Percentiles rank a stretch among this genome's conserved stretches.
These are phyloP conservation scores for Penicillium pancosmium DNA, from an alignment of 495 filamentous ascomycete species.

Conservation along the genomic window DNA sequence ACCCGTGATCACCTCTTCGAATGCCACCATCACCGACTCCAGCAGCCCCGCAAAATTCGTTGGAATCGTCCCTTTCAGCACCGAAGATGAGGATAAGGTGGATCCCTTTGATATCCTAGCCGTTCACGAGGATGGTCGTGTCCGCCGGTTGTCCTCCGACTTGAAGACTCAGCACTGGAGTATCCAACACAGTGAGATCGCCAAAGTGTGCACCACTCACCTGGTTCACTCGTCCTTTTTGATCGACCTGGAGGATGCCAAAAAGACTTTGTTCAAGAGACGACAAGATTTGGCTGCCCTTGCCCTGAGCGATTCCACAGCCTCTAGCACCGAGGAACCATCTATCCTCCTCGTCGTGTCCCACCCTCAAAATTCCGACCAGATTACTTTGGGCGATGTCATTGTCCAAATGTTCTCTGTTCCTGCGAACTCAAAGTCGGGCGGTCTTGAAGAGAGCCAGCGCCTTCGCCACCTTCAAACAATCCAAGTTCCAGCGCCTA, in stretches of 20 bases:
- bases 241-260: constrained; percentile 50
- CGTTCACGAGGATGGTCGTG: constrained; percentile 49
- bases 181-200: constrained; percentile 43
- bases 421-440: constrained; percentile 26
- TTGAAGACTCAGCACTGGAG: constrained; percentile 47
- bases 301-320: constrained; percentile 36
- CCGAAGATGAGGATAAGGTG: constrained; percentile 25
- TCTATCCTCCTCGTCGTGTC: constrained; percentile 47
- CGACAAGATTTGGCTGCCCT: constrained; percentile 46
- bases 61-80: constrained; percentile 37
- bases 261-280: constrained; percentile 45
- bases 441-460: constrained; percentile 36
- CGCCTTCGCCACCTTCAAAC: constrained; percentile 45
- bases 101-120: constrained; percentile 46
- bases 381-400: constrained; percentile 38
- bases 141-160: constrained; percentile 45
- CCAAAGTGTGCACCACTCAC: constrained; percentile 34
- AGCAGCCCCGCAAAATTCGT: constrained; percentile 46
- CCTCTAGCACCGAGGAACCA: constrained; percentile 33
- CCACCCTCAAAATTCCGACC: constrained; percentile 33
- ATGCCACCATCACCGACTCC: constrained; percentile 44
- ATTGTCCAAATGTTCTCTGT: constrained; percentile 49
- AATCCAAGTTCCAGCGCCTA: constrained; percentile 36
- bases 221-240: constrained; percentile 44
- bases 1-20: constrained; percentile 44